Base-by-base conservation (phyloP, 441 rosid genomes). In the Codiaeum variegatum region DNA sequence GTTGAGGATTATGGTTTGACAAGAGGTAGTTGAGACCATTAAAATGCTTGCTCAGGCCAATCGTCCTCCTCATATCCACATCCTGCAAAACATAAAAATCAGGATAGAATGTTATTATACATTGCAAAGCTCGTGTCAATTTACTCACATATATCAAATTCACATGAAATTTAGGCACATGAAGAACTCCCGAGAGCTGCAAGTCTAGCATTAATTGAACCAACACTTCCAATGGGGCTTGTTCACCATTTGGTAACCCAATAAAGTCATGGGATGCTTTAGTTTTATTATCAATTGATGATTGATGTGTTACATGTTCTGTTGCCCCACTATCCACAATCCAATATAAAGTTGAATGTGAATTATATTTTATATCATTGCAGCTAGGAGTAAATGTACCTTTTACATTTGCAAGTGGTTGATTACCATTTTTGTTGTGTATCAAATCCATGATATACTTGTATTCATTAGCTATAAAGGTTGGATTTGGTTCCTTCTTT, bases 141-240 rank as follows among this genome's bases (percentile, higher is more conserved):
- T 67, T 67, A 26, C 71, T 67, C 10, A 67, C n/a, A 67, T 3
- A 67, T 67, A 67, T 49, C 9, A 67, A 67, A 49, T 54, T 67
- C 46, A 67, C 21, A 4, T 1, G 71, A 67, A 67, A 67, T 6
- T 51, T 49, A 16, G 46, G 62, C 60, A 44, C 55, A 66, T 66
- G 69, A 34, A 36, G 26, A 13, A 26, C 69, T 44, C 38, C 36
- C 23, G 9, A 18, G 19, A 49, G 61, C 18, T 24, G 16, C 40
- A 67, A 67, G 1, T 18, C 4, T 19, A 5, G 42, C 21, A 36
- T 40, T 2, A 66, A 23, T 44, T 40, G 54, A 23, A 40, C 36
- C 6, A n/a, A 66, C 31, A 23, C 11, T 44, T 23, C 13, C 16
- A 23, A 66, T 66, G 29, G 0, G 19, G 19, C 0, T 5, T 42